Base-by-base conservation (phyloP, 495 filamentous ascomycete genomes). In the Aspergillus nanangensis region DNA sequence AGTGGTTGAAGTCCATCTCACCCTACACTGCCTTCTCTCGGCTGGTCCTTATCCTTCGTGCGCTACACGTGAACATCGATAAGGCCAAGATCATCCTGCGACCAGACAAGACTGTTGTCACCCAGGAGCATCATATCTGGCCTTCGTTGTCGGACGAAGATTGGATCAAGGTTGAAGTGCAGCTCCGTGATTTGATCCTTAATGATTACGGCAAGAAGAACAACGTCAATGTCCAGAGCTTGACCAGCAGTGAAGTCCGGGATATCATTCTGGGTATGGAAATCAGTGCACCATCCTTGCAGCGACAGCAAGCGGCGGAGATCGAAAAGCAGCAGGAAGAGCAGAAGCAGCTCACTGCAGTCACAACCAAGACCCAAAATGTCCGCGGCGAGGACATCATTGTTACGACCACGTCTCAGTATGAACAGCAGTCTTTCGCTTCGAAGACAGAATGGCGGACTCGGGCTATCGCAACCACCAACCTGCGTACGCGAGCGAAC, bases 141-240 rank as follows among this genome's bases (percentile, higher is more conserved):
- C 94, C 94, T 1, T 82, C 87, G 3, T 70, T 99, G 8, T 85
- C 87, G 0, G 93, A 99, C 51, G 94, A 99, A 45, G 91, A 96
- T 53, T 99, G 94, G 93, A 90, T 96, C 65, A 96, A 96, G 79
- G 90, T 99, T 17, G 94, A 99, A 78, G 88, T 89, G 47, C 89
- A 95, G 61, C 71, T 99, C 40, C 82, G 94, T 55, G 94, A 99
- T 76, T 69, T 99, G 43, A 97, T 99, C 52, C 65, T 99, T 46
- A 96, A 96, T 48, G 93, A 99, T 63, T 99, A 99, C 57, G 94
- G 94, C 56, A 97, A 97, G 81, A 97, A 97, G 77, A 99, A 97
- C 68, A 96, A 97, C 55, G 94, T 99, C 70, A 97, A 96, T 61
- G 91, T 92, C 18, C 93, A 94, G 14, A 94, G 88, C 58, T 77